A percentile compares a stretch with the other conserved stretches of the same genome.
phyloP scores from a whole-genome alignment of 805 yeast species.

The Sungouiozyma intestinalis region DNA sequence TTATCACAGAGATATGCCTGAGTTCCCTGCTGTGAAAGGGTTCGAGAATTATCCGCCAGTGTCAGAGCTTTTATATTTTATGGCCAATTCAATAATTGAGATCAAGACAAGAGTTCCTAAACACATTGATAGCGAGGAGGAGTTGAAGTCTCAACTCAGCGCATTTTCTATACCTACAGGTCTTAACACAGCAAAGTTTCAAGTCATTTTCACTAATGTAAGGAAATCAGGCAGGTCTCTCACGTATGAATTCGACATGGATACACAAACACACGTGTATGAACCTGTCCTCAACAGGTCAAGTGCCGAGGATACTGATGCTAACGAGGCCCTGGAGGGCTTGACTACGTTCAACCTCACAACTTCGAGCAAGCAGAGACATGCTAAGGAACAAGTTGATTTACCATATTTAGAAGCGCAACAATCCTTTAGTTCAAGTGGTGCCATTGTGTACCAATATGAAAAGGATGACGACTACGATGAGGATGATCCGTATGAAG shows the following conservation, averaged over 20 bases:
- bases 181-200: slow-evolving; percentile 38
- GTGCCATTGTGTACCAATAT: slow-evolving; percentile 91
- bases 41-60: slow-evolving; percentile 41
- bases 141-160: slow-evolving; percentile 31
- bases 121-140: slow-evolving; percentile 36
- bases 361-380: slow-evolving; percentile 62
- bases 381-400: slow-evolving; percentile 76
- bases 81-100: slow-evolving; percentile 68
- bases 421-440: slow-evolving; percentile 55
- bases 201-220: slow-evolving; percentile 48
- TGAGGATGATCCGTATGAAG: slow-evolving; percentile 96
- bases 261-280: slow-evolving; percentile 37
- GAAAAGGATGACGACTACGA: slow-evolving; percentile 97
- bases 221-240: slow-evolving; percentile 80
- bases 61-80: slow-evolving; percentile 44
- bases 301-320: slow-evolving; percentile 23
- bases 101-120: slow-evolving; percentile 35
- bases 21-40: slow-evolving; percentile 11
- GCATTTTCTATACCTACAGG: slow-evolving; percentile 41
- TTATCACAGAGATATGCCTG: slow-evolving; percentile 37
- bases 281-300: slow-evolving; percentile 18
- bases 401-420: slow-evolving; percentile 91
- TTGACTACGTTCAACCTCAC: slow-evolving; percentile 82
- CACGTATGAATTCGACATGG: slow-evolving; percentile 42
- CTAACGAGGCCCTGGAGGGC: slow-evolving; percentile 48